A percentile compares a stretch with the other conserved stretches of the same genome.
Evolutionary conservation across 176 grass and related monocot genomes (phyloP).

Genomic region (Phyllostachys edulis): DNA sequence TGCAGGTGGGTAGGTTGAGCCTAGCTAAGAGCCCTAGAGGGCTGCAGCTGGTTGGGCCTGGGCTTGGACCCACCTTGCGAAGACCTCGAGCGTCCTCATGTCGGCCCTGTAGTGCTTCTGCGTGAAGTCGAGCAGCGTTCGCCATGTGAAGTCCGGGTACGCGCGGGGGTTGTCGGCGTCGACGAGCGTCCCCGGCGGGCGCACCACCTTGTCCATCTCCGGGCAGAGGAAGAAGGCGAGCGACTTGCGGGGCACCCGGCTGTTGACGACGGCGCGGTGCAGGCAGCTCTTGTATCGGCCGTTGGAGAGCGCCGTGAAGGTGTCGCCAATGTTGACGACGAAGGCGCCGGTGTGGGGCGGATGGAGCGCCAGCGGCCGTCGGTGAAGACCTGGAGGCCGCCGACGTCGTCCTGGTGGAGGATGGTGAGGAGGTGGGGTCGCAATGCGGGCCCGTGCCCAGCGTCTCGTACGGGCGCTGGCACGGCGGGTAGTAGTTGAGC

Average conservation of each 20-base stretch:
- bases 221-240: constrained; percentile 94
- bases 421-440: constrained; percentile 96
- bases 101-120: constrained; percentile 79
- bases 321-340: constrained; percentile 92
- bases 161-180: constrained; percentile 43
- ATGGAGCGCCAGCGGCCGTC: constrained; percentile 54
- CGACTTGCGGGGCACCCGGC: constrained; percentile 47
- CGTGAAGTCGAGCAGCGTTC: constrained; percentile 85
- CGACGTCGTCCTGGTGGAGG: constrained; percentile 92
- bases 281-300: constrained; percentile 79
- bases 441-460: constrained; percentile 85
- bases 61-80: constrained; percentile 55
- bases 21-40: background rate
- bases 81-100: constrained; percentile 85
- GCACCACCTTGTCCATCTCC: constrained; percentile 68
- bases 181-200: constrained; percentile 54
- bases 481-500: constrained; percentile 94
- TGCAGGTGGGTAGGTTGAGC: background rate
- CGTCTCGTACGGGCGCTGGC: constrained; percentile 69
- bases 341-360: constrained; percentile 40
- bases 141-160: constrained; percentile 97
- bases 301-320: constrained; percentile 98
- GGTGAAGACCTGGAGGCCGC: constrained; percentile 70
- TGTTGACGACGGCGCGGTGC: constrained; percentile 88
- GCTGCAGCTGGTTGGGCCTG: background rate